Conservation (phyloP, 164 flowering plant genomes). For the Malania oleifera region DNA sequence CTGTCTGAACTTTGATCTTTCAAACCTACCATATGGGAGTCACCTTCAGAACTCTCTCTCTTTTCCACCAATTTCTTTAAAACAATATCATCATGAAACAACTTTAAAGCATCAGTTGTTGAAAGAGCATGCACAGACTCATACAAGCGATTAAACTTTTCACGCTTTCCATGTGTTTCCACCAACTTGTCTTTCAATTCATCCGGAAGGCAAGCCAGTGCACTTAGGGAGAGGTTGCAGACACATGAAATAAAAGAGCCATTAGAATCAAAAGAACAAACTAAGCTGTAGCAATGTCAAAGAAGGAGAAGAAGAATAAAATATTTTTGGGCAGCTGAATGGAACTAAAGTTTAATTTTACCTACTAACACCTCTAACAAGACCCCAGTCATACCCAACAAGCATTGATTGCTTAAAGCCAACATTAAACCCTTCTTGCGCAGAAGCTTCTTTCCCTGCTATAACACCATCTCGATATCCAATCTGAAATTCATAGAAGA, state of each 20-base stretch:
- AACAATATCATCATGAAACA: slow-evolving; percentile 38
- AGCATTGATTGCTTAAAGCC: slow-evolving; percentile 74
- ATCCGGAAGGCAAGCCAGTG: slow-evolving; percentile 56
- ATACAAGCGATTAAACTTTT: slow-evolving; percentile 38
- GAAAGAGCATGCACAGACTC: slow-evolving; percentile 50
- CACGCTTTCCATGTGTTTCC: slow-evolving; percentile 34
- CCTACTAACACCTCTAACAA: slow-evolving; percentile 81
- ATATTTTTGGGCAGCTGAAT: too few relatives aligned
- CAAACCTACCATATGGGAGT: not conserved
- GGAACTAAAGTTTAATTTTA: slow-evolving; percentile 18
- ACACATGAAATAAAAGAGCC: slow-evolving; percentile 6
- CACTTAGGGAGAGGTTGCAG: slow-evolving; percentile 32
- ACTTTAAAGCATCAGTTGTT: slow-evolving; percentile 45
- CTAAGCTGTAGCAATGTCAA: not conserved
- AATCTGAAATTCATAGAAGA: slow-evolving; percentile 26
- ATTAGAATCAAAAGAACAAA: not conserved
- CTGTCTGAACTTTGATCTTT: slow-evolving; percentile 21
- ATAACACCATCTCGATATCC: slow-evolving; percentile 87
- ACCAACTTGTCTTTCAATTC: slow-evolving; percentile 50
- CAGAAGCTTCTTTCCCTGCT: slow-evolving; percentile 75
- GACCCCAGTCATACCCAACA: slow-evolving; percentile 68
- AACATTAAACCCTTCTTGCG: slow-evolving; percentile 77
- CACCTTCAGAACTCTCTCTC: slow-evolving; percentile 11
- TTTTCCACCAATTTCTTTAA: slow-evolving; percentile 20
- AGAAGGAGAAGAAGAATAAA: not conserved